Conservation (phyloP, 352 stramenopile species). For the Phytophthora foliorum region DNA sequence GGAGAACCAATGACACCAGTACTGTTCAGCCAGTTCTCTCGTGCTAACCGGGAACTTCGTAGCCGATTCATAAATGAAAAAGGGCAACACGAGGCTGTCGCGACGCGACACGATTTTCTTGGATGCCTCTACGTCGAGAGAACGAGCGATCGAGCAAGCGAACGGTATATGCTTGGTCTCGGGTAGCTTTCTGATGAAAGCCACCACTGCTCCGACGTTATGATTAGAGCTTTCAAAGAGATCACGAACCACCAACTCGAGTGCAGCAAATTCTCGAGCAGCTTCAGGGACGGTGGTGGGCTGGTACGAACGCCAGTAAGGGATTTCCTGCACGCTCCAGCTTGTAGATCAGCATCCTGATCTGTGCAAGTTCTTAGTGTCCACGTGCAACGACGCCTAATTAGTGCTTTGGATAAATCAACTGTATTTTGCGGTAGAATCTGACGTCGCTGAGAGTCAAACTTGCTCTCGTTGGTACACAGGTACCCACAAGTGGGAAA, state of each 20-base stretch:
- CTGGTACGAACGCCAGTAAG: background rate
- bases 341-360: too few relatives aligned
- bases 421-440: background rate
- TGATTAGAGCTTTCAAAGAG: background rate
- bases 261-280: background rate
- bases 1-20: constrained; percentile 7
- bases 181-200: background rate
- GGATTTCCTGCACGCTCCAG: too few relatives aligned
- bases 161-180: constrained; percentile 3
- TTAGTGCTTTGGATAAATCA: background rate
- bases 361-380: background rate
- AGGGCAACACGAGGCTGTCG: background rate
- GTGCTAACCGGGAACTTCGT: background rate
- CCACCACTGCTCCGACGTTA: background rate
- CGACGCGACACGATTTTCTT: background rate
- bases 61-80: background rate
- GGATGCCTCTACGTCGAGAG: background rate
- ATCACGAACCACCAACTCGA: constrained; percentile 3
- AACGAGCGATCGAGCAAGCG: constrained; percentile 2
- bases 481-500: background rate
- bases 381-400: background rate
- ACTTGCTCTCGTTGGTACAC: background rate
- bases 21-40: constrained; percentile 1
- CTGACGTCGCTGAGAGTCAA: background rate
- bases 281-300: background rate